These are phyloP conservation scores for Leccinum subgranulosum DNA, from an alignment of 768 basidiomycete species.

Conservation along the genomic window DNA sequence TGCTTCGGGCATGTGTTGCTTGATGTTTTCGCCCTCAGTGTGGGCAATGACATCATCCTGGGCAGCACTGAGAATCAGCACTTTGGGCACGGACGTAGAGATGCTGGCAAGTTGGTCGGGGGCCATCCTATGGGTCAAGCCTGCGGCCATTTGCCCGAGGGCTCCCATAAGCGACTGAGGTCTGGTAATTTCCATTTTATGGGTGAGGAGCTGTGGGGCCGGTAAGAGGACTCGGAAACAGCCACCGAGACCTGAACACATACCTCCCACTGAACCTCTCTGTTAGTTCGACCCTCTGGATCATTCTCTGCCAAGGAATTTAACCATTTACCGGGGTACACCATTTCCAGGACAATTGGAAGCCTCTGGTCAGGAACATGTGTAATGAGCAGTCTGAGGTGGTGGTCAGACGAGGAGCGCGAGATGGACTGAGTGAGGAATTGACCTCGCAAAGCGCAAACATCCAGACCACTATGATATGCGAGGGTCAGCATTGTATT, in stretches of 20 bases:
- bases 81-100: conserved; percentile 58
- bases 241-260: conserved; percentile 2
- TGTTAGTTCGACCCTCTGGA: conserved; percentile 57
- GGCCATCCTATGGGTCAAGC: conserved; percentile 57
- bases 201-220: conserved; percentile 41
- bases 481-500: background rate
- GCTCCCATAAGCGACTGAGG: conserved; percentile 60
- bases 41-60: conserved; percentile 57
- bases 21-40: conserved; percentile 48
- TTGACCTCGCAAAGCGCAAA: conserved; percentile 34
- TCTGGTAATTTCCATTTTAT: conserved; percentile 48
- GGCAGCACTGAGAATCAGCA: conserved; percentile 66
- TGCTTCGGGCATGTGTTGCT: conserved; percentile 54
- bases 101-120: conserved; percentile 46
- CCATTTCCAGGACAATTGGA: conserved; percentile 49
- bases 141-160: conserved; percentile 73
- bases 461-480: conserved; percentile 40
- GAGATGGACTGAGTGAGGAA: background rate
- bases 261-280: conserved; percentile 57
- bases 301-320: conserved; percentile 50
- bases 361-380: conserved; percentile 47
- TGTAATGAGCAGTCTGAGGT: conserved; percentile 33
- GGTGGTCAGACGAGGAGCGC: conserved; percentile 4
- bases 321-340: conserved; percentile 65
- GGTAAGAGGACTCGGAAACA: background rate